A percentile compares a stretch with the other conserved stretches of the same genome.
These are phyloP conservation scores for Phaeophleospora eucalypticola DNA, from an alignment of 2,329 filamentous ascomycete species.

Conservation along the genomic window DNA sequence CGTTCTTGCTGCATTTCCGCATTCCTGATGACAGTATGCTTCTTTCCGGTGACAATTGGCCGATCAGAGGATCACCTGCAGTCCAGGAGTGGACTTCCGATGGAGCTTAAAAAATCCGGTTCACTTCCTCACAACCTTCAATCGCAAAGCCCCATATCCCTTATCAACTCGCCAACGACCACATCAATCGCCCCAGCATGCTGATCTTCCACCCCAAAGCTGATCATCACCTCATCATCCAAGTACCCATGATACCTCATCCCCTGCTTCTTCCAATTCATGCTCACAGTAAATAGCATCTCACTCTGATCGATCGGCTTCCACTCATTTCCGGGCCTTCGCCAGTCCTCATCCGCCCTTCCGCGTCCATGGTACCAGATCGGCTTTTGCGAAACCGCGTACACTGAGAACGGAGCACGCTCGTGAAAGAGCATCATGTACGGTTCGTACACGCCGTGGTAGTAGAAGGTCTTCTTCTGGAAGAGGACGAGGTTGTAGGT, in stretches of 20 bases:
- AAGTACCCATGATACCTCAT: constrained; percentile 9
- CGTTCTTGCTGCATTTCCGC: no score
- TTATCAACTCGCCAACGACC: constrained; percentile 7
- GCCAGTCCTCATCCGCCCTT: neutral
- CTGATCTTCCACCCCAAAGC: constrained; percentile 11
- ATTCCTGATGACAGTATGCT: no score
- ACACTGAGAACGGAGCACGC: constrained; percentile 45
- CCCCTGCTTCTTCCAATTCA: constrained; percentile 8
- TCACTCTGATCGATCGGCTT: constrained; percentile 8
- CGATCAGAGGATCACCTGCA: no score
- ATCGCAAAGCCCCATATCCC: constrained; percentile 6
- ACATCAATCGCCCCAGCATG: constrained; percentile 10
- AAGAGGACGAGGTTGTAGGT: constrained; percentile 53
- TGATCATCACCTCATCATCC: constrained; percentile 10
- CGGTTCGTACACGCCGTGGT: constrained; percentile 52
- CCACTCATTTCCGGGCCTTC: constrained; percentile 3
- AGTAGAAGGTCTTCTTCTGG: constrained; percentile 49
- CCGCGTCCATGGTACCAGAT: constrained; percentile 53
- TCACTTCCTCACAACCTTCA: no score
- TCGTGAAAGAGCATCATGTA: constrained; percentile 50
- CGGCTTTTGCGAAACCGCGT: constrained; percentile 47
- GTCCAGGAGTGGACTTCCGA: no score
- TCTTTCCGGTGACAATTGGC: no score
- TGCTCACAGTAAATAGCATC: constrained; percentile 9
- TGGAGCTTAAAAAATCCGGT: no score